Evolutionary conservation across 306 rosid species (phyloP).

Genomic region (Cicer yamashitae): DNA sequence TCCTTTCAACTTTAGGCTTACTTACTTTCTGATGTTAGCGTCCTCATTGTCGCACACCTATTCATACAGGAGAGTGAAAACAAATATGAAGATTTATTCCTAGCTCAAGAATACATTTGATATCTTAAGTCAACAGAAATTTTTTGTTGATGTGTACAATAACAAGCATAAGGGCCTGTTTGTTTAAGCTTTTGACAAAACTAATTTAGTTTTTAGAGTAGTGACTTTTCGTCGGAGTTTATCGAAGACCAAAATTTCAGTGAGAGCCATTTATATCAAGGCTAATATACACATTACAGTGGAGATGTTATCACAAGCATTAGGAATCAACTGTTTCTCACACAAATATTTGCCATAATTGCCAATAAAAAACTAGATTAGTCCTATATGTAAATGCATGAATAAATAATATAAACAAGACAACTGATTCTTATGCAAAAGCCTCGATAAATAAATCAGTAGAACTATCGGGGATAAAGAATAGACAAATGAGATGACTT

Average conservation of each 20-base stretch:
- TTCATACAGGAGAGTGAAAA: constrained; percentile 33
- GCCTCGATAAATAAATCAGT: constrained; percentile 33
- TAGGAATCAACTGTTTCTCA: too few relatives aligned
- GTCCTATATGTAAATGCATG: background rate
- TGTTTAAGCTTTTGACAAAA: background rate
- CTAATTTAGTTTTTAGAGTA: background rate
- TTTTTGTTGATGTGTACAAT: background rate
- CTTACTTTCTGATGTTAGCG: constrained; percentile 80
- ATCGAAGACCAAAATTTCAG: too few relatives aligned
- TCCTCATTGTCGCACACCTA: constrained; percentile 80
- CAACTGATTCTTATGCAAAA: constrained; percentile 10
- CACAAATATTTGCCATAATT: too few relatives aligned
- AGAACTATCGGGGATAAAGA: background rate
- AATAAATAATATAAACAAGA: background rate
- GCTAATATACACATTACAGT: too few relatives aligned
- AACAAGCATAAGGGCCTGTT: background rate
- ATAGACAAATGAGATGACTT: constrained; percentile 44
- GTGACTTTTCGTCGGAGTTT: too few relatives aligned
- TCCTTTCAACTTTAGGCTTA: constrained; percentile 10
- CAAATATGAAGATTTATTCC: constrained; percentile 20
- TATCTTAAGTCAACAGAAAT: background rate
- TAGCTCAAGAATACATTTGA: background rate
- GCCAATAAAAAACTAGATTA: background rate
- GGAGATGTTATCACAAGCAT: too few relatives aligned
- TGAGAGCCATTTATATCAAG: too few relatives aligned